Percentiles rank a stretch among this genome's conserved stretches.
These are phyloP conservation scores for Sisymbrium altissimum DNA, from an alignment of 345 rosid species.

Conservation along the genomic window DNA sequence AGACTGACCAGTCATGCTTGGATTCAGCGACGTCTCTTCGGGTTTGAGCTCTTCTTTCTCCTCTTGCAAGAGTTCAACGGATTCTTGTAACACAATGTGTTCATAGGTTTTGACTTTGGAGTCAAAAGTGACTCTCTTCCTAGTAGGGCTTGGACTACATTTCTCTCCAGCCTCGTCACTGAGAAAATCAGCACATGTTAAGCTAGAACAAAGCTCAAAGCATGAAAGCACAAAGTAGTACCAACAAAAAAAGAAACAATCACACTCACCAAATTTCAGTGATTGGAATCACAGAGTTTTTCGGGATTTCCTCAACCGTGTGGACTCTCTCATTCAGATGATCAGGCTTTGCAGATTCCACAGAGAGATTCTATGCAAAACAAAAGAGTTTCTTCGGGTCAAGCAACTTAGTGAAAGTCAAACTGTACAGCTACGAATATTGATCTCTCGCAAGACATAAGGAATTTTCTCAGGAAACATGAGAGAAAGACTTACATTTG, in stretches of 20 bases:
- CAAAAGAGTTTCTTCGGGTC: background rate
- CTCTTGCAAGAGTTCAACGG: constrained; percentile 32
- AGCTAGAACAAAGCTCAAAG: constrained; percentile 11
- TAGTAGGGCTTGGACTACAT: constrained; percentile 35
- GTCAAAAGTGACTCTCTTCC: constrained; percentile 81
- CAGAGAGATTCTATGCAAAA: constrained; percentile 18
- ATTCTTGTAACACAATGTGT: constrained; percentile 44
- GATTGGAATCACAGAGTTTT: constrained; percentile 30
- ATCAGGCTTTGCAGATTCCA: constrained; percentile 17
- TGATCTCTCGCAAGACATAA: too few relatives aligned
- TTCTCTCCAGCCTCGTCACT: constrained; percentile 48
- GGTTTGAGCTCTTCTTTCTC: constrained; percentile 28
- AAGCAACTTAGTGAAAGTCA: background rate
- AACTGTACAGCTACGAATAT: background rate
- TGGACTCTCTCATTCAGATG: constrained; percentile 28
- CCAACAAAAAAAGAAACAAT: background rate
- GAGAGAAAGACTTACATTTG: constrained; percentile 37
- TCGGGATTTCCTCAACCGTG: constrained; percentile 29
- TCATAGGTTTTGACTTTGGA: constrained; percentile 64
- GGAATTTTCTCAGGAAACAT: background rate
- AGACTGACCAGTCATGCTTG: constrained; percentile 38
- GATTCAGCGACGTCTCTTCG: constrained; percentile 26
- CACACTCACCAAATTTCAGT: constrained; percentile 41
- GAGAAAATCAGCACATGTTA: constrained; percentile 5
- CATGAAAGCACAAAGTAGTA: background rate